Conservation (phyloP, 768 basidiomycete species). For the Pleurotus tuoliensis region DNA sequence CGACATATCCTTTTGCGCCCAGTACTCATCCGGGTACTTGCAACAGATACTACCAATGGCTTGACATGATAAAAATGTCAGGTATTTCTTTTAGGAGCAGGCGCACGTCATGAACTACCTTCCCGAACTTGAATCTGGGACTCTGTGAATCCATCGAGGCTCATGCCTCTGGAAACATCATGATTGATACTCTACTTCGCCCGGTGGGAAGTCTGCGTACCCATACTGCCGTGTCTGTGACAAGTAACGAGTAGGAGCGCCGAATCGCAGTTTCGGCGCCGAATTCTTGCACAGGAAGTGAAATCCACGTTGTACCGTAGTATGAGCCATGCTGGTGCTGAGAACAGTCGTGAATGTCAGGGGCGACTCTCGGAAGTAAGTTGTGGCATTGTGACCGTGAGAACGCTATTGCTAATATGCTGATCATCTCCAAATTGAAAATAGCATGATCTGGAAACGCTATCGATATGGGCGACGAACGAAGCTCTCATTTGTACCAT, state of each 20-base stretch:
- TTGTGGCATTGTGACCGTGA: too few relatives aligned
- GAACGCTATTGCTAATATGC: too few relatives aligned
- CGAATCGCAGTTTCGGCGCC: too few relatives aligned
- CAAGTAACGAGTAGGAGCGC: too few relatives aligned
- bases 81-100: too few relatives aligned
- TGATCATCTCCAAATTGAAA: too few relatives aligned
- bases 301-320: too few relatives aligned
- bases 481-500: not conserved
- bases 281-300: too few relatives aligned
- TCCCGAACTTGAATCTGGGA: constrained; percentile 2
- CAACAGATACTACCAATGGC: not conserved
- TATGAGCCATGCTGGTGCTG: too few relatives aligned
- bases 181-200: too few relatives aligned
- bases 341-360: too few relatives aligned
- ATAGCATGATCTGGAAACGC: not conserved
- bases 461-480: not conserved
- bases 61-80: not conserved
- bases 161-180: not conserved
- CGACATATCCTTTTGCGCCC: constrained; percentile 3
- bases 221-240: not conserved
- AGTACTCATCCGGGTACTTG: constrained; percentile 6
- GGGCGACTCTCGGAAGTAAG: too few relatives aligned
- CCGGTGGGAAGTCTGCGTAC: not conserved
- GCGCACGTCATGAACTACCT: not conserved
- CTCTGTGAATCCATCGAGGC: not conserved